Conservation (phyloP, 2,329 filamentous ascomycete species). For the Hymenotorrendiella dingleyae region DNA sequence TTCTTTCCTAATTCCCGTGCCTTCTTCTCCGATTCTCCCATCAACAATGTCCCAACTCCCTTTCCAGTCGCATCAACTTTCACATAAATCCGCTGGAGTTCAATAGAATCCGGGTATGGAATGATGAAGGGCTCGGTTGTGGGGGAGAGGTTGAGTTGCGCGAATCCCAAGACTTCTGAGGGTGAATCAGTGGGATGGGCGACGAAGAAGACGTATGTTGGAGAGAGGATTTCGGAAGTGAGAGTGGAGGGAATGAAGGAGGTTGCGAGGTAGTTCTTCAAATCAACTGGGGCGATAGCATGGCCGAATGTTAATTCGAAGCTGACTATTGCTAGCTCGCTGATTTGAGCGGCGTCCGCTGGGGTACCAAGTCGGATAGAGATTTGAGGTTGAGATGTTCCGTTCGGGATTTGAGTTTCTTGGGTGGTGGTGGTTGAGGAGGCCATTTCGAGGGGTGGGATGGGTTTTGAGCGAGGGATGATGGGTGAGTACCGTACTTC, state of each 20-base stretch:
- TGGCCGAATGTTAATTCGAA: slow-evolving; percentile 39
- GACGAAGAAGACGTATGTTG: slow-evolving; percentile 24
- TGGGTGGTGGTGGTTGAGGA: neutral
- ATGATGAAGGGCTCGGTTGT: slow-evolving; percentile 35
- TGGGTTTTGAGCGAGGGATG: neutral
- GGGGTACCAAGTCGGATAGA: slow-evolving; percentile 24
- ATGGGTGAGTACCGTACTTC: neutral
- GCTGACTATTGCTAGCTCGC: slow-evolving; percentile 31
- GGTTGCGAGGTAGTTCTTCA: slow-evolving; percentile 34
- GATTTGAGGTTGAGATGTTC: neutral
- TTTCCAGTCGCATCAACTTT: slow-evolving; percentile 31
- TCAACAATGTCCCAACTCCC: slow-evolving; percentile 35
- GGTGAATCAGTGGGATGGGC: slow-evolving; percentile 21
- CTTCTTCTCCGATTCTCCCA: slow-evolving; percentile 27
- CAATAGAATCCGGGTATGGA: slow-evolving; percentile 25
- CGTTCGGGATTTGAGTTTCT: slow-evolving; percentile 1
- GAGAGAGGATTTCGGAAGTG: slow-evolving; percentile 21
- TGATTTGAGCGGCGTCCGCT: slow-evolving; percentile 30
- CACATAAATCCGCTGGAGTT: slow-evolving; percentile 41
- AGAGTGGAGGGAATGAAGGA: slow-evolving; percentile 31
- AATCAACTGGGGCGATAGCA: slow-evolving; percentile 34
- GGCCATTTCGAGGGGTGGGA: neutral
- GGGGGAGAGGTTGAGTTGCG: slow-evolving; percentile 34
- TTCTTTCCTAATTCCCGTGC: slow-evolving; percentile 34
- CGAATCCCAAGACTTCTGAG: slow-evolving; percentile 35